Evolutionary conservation across 2,329 filamentous ascomycete genomes (phyloP), one percentile per base, ranked within the genome.

Genomic region (Epichloe sylvatica): DNA sequence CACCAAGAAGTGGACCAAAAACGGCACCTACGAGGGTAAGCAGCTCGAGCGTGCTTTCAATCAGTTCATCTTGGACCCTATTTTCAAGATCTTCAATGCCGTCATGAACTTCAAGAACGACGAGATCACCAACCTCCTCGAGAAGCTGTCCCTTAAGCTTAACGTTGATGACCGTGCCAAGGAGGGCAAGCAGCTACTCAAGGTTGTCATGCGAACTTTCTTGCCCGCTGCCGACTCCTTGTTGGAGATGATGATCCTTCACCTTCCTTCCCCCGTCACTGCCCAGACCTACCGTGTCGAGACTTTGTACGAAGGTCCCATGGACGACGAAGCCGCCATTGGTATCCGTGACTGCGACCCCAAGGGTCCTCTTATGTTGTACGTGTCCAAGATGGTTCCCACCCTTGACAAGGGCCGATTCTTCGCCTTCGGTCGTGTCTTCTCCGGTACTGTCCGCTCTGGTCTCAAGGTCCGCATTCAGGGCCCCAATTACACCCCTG

Each of bases 301-400:
- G 82, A 95, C 90, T 69, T 81, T 98, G 59, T 98, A 98, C 78
- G 92, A 98, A 80, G 92, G 92, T 80, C 92, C 92, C 63, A 66
- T 76, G 53, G 92, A 98, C 69, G 92, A 98, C 64, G 84, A 88
- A 72, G 83, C 83, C 63, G 90, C 86, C 76, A 86, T 95, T 69
- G 89, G 83, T 81, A 96, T 98, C 81, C 90, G 90, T 65, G 89
- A 97, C 80, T 97, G 92, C 72, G 88, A 98, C 72, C 80, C 91
- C 73, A 94, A 95, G 79, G 92, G 81, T 71, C 87, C 91, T 65
- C 92, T 98, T 74, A 98, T 98, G 92, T 80, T 97, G 62, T 98
- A 98, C 86, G 90, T 98, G 72, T 98, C 92, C 73, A 98, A 98
- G 88, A 98, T 98, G 92, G 92, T 98, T 67, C 92, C 92, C 66